Base-by-base conservation (phyloP, 257 asterid species). In the Nicotiana attenuata region DNA sequence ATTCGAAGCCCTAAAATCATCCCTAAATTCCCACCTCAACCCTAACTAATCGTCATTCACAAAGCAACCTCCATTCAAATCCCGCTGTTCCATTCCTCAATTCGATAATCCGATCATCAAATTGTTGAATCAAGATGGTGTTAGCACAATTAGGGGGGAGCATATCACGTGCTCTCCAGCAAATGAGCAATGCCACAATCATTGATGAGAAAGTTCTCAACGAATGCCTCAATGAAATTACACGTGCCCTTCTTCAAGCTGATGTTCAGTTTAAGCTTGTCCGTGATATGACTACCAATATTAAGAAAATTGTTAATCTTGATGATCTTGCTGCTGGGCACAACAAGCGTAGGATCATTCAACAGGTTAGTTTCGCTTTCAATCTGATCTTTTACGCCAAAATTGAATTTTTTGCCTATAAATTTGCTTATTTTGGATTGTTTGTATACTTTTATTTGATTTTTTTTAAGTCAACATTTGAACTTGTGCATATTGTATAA, bases 261-360 rank as follows among this genome's bases (percentile, higher is more conserved):
- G 97, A 95, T 83, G 97, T 95, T 24, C 96, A 93, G 76, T 92
- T 93, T 89, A 90, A 89, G 84, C 95, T 95, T 57, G 96, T 95
- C 17, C 89, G 92, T 29, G 97, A 95, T 59, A 91, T 95, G 98
- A 92, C 91, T 71, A 86, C 86, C 11, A 95, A 93, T 86, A 92
- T 95, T 14, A 93, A 92, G 85, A 95, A 89, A 73, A 93, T 95
- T 81, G 97, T 95, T 35, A 92, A 95, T 88, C 92, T 95, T 9
- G 98, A 93, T 60, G 92, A 92, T 84, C 97, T 93, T 29, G 98
- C 98, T 9, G 98, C 97, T 60, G 98, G 98, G 6, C 98, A 93
- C 81, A 93, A 95, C 71, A 94, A 94, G 80, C 95, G 97, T 63
- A 90, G 85, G 84, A 91, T 94, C 5, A 91, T 93, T 77, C 96